Base-by-base conservation (phyloP, 352 stramenopile species). In the Globisporangium megalacanthum region DNA sequence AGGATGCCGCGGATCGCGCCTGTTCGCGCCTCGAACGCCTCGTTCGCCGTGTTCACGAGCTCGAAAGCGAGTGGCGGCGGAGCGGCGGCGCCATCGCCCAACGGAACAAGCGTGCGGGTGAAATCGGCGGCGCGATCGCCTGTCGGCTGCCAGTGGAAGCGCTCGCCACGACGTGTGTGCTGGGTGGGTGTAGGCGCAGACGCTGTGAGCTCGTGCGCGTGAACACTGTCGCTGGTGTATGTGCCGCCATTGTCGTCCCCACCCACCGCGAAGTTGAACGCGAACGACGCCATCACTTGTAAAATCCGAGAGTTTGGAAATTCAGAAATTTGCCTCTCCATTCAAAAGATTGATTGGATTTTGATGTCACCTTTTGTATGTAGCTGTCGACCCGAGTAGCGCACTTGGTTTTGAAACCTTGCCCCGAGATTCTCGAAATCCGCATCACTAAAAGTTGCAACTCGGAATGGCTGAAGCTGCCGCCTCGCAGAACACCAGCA, bases 241-340 rank as follows among this genome's bases (percentile, higher is more conserved):
- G 35, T 13, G 10, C 35, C 7, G 52, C 5, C 10, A 50, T 49
- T 9, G 25, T 36, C 45, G n/a, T 51, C 35, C 36, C 66, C 67
- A 22, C 58, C 63, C 41, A 88, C 54, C 11, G 70, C 57, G 67
- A 90, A 90, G 65, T 88, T 88, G 66, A 90, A 90, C 58, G 72
- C 75, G 66, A 90, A 90, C 36, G 60, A 68, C 22, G 59, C 59
- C 54, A 69, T 72, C 9, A 9, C 15, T 36, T 19, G 10, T 36
- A 22, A n/a, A 29, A 29, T 29, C 25, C 25, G 25, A 29, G 25
- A 29, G 25, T 29, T 29, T 29, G 17, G n/a, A 19, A 36, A 42
- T 33, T 47, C 44, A 49, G 17, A 9, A 14, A 14, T 19, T 25
- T 17, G 6, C 6, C 6, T 22, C n/a, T 47, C 41, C 41, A 47